Evolutionary conservation across 345 rosid genomes (phyloP).

Genomic region (Salix suchowensis): DNA sequence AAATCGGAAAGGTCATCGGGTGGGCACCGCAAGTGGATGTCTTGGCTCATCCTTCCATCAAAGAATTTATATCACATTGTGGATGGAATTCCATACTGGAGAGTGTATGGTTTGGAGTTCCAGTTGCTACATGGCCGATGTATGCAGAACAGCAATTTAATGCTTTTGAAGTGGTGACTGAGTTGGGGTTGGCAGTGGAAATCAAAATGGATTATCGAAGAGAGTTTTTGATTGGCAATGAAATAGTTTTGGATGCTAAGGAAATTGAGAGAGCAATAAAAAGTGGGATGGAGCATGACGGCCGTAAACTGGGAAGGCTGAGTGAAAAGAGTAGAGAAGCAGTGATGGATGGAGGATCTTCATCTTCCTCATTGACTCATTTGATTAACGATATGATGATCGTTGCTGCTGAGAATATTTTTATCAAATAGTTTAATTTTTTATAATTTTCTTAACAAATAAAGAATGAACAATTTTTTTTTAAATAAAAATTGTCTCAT

Average conservation of each 20-base stretch:
- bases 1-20: slow-evolving; percentile 9
- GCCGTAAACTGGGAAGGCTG: background rate
- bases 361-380: background rate
- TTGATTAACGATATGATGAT: slow-evolving; percentile 2
- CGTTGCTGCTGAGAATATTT: background rate
- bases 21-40: slow-evolving; percentile 19
- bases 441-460: too few species aligned
- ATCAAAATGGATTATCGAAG: slow-evolving; percentile 10
- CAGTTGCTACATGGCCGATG: slow-evolving; percentile 17
- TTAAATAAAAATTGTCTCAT: too few species aligned
- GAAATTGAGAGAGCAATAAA: slow-evolving; percentile 17
- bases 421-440: too few species aligned
- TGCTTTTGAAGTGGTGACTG: slow-evolving; percentile 6
- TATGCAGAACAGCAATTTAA: slow-evolving; percentile 13
- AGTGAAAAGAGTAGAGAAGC: background rate
- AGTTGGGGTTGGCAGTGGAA: slow-evolving; percentile 14
- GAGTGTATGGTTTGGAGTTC: slow-evolving; percentile 15
- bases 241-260: background rate
- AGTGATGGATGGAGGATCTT: slow-evolving; percentile 15
- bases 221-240: background rate
- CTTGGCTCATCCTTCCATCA: background rate
- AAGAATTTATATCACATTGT: slow-evolving; percentile 16
- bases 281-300: background rate
- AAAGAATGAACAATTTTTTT: too few species aligned
- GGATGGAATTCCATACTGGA: slow-evolving; percentile 19